These are phyloP conservation scores for Vitis labrusca DNA, from an alignment of 164 flowering plant species.

Conservation along the genomic window DNA sequence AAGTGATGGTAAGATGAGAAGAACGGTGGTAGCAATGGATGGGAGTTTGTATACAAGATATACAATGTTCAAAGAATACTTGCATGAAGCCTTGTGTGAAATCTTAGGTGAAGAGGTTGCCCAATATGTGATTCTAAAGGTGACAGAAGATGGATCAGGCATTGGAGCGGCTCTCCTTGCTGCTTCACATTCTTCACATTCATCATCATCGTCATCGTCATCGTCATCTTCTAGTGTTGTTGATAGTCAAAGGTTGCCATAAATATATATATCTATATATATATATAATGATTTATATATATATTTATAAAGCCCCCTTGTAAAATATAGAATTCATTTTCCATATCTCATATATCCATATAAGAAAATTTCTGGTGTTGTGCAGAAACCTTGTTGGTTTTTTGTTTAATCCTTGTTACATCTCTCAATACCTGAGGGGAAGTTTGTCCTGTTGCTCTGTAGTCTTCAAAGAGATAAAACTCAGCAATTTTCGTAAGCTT, in stretches of 20 bases:
- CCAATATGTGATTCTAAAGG: conserved; percentile 60
- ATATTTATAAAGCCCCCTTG: conserved; percentile 17
- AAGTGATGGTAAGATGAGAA: conserved; percentile 41
- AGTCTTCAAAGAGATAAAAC: too few species aligned
- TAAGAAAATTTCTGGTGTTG: conserved; percentile 20
- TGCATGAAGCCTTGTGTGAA: conserved; percentile 69
- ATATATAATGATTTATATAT: conserved; percentile 23
- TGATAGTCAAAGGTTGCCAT: conserved; percentile 41
- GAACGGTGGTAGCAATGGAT: conserved; percentile 85
- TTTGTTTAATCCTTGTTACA: too few species aligned
- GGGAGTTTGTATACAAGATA: conserved; percentile 72
- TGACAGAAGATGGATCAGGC: conserved; percentile 82
- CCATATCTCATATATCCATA: conserved; percentile 15
- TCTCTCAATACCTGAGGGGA: too few species aligned
- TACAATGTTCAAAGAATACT: conserved; percentile 67
- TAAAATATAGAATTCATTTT: conserved; percentile 45
- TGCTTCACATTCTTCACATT: conserved; percentile 41
- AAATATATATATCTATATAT: conserved; percentile 25
- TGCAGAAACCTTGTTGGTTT: conserved; percentile 16
- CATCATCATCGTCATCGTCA: too few species aligned
- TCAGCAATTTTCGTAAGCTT: too few species aligned
- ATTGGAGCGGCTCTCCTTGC: conserved; percentile 91
- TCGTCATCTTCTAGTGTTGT: conserved; percentile 33
- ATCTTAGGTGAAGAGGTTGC: conserved; percentile 82
- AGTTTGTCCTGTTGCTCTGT: too few species aligned